These are phyloP conservation scores for Leccinum pallidistipes DNA, from an alignment of 1,284 basidiomycete genomes.

Conservation along the genomic window DNA sequence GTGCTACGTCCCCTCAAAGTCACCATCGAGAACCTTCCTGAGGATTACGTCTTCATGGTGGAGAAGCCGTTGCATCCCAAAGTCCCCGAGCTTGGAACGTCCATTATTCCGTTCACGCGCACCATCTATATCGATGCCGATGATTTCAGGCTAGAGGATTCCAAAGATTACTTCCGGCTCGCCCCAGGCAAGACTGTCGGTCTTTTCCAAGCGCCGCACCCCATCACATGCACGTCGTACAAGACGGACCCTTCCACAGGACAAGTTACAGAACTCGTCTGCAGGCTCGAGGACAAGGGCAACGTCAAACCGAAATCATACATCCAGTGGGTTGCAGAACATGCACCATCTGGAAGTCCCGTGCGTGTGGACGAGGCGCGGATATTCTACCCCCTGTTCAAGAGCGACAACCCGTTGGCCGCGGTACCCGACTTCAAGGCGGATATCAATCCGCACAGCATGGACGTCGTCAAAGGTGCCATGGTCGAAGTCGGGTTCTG, in stretches of 20 bases:
- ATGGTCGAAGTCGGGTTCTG: slow-evolving; percentile 92
- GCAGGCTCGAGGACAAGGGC: slow-evolving; percentile 73
- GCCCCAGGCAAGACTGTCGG: slow-evolving; percentile 98
- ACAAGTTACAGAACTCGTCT: slow-evolving; percentile 77
- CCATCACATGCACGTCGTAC: slow-evolving; percentile 92
- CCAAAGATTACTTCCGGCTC: slow-evolving; percentile 96
- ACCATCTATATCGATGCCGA: slow-evolving; percentile 93
- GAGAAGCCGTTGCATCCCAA: slow-evolving; percentile 97
- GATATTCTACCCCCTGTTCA: slow-evolving; percentile 93
- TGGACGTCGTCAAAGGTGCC: slow-evolving; percentile 79
- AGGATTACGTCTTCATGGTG: slow-evolving; percentile 82
- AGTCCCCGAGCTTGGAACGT: slow-evolving; percentile 83
- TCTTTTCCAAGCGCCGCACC: slow-evolving; percentile 92
- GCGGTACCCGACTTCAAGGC: slow-evolving; percentile 67
- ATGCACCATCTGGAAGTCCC: slow-evolving; percentile 76
- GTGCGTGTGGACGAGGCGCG: slow-evolving; percentile 88
- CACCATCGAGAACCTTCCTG: slow-evolving; percentile 87
- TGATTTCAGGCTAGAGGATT: slow-evolving; percentile 92
- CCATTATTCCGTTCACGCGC: slow-evolving; percentile 85
- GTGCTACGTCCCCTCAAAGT: slow-evolving; percentile 91
- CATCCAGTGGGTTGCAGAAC: slow-evolving; percentile 97
- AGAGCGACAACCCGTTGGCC: slow-evolving; percentile 86
- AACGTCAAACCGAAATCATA: slow-evolving; percentile 90
- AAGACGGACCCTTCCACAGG: slow-evolving; percentile 73
- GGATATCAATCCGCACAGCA: slow-evolving; percentile 78